Percentiles rank a stretch among this genome's conserved stretches.
Evolutionary conservation across 805 yeast species (phyloP).

Genomic region (Danielia oregonensis): DNA sequence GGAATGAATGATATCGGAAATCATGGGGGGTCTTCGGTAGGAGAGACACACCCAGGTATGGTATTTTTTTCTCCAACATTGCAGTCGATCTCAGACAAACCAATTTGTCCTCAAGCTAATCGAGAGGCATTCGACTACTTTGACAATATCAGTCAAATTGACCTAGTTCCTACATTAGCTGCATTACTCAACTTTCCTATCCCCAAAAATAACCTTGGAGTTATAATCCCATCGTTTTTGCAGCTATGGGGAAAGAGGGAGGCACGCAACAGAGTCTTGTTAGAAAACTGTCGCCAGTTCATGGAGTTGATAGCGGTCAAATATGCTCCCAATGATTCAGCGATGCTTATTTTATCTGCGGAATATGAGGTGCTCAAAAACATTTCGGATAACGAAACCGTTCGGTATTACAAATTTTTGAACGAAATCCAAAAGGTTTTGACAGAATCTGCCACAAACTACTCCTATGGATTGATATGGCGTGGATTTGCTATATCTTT

Average conservation of each 20-base stretch:
- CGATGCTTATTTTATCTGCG: constrained; percentile 13
- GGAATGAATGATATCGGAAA: constrained; percentile 96
- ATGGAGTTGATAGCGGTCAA: constrained; percentile 44
- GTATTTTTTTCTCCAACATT: constrained; percentile 65
- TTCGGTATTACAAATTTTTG: constrained; percentile 35
- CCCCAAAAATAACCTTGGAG: constrained; percentile 74
- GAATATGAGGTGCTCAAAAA: constrained; percentile 4
- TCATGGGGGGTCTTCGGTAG: constrained; percentile 92
- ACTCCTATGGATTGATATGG: constrained; percentile 51
- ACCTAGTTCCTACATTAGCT: constrained; percentile 68
- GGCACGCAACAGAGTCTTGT: constrained; percentile 33
- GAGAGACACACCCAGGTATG: constrained; percentile 89
- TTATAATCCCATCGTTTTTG: constrained; percentile 56
- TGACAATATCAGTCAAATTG: constrained; percentile 57
- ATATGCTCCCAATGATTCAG: constrained; percentile 17
- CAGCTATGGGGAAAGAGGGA: constrained; percentile 42
- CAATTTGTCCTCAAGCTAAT: constrained; percentile 34
- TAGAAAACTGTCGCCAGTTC: constrained; percentile 59
- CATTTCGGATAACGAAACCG: constrained; percentile 11
- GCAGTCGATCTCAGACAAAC: constrained; percentile 14
- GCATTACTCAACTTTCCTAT: constrained; percentile 59
- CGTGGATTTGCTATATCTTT: too few relatives aligned
- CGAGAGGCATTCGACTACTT: constrained; percentile 52
- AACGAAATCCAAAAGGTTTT: constrained; percentile 45
- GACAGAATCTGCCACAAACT: constrained; percentile 67